Conservation (phyloP, 495 filamentous ascomycete genomes). For the Parathielavia hyrcaniae region DNA sequence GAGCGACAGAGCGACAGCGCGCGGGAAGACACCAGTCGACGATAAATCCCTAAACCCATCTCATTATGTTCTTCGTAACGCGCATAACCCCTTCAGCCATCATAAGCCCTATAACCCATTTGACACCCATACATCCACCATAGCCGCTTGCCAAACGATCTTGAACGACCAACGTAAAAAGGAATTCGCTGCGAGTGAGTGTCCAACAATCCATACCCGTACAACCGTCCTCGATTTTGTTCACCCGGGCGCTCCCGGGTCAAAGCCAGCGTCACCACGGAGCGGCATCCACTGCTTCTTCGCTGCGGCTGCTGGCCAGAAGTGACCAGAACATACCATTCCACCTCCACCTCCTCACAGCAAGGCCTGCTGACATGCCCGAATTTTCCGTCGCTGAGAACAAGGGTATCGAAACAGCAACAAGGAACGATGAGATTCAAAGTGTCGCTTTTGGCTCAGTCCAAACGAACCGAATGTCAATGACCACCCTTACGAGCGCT, state of each 20-base stretch:
- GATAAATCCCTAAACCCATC: not conserved
- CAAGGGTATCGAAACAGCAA: slow-evolving; percentile 12
- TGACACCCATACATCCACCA: not conserved
- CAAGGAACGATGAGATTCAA: not conserved
- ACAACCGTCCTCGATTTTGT: not conserved
- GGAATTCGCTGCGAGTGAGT: slow-evolving; percentile 7
- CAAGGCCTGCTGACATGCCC: not conserved
- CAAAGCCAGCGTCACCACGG: not conserved
- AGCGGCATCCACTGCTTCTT: not conserved
- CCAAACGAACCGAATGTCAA: not conserved
- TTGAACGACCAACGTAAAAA: not conserved
- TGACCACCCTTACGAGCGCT: slow-evolving; percentile 36
- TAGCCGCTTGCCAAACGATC: not conserved
- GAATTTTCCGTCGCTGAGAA: not conserved
- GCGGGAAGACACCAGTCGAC: not conserved
- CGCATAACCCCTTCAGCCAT: slow-evolving; percentile 5
- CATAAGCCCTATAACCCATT: not conserved
- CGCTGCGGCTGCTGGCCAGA: not conserved
- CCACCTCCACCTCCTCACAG: not conserved
- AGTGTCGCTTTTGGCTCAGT: not conserved
- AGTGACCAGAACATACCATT: slow-evolving; percentile 1
- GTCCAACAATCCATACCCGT: slow-evolving; percentile 6
- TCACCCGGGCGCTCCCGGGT: not conserved
- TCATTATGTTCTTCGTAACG: slow-evolving; percentile 8
- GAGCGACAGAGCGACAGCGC: not conserved